Percentiles rank a stretch among this genome's conserved stretches.
Evolutionary conservation across 2,329 filamentous ascomycete species (phyloP).

Genomic region (Aspergillus oerlinghausenensis): DNA sequence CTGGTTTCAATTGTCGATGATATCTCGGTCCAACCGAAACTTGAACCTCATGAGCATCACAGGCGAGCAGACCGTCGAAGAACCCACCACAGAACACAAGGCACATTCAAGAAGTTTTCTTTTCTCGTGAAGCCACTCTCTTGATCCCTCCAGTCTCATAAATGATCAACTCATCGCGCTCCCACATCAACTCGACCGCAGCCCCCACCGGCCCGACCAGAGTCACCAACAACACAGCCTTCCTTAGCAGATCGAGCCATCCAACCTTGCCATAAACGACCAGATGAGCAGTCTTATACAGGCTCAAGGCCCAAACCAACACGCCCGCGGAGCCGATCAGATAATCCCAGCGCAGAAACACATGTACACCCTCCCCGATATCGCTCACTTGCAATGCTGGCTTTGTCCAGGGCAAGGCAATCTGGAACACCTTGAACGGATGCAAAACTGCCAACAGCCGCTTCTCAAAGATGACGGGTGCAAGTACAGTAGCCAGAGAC

Average conservation of each 20-base stretch:
- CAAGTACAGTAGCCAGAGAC: constrained; percentile 34
- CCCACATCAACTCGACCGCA: constrained; percentile 46
- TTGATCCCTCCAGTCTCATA: constrained; percentile 32
- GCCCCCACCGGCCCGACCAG: constrained; percentile 44
- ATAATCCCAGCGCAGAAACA: constrained; percentile 49
- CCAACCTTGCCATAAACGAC: constrained; percentile 22
- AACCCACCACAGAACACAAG: not conserved
- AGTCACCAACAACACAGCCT: constrained; percentile 31
- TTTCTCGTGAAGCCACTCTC: constrained; percentile 25
- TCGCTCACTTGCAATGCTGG: constrained; percentile 24
- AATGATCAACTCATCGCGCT: constrained; percentile 44
- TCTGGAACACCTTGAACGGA: constrained; percentile 35
- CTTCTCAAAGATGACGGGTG: constrained; percentile 32
- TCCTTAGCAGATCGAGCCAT: constrained; percentile 27
- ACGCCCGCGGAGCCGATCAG: constrained; percentile 40
- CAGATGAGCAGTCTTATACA: constrained; percentile 30
- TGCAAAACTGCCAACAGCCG: constrained; percentile 32
- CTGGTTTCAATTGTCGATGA: not conserved
- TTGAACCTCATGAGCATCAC: not conserved
- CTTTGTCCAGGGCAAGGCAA: constrained; percentile 32
- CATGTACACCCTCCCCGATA: constrained; percentile 40
- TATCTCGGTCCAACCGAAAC: not conserved
- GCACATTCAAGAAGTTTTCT: constrained; percentile 19
- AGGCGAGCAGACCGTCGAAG: not conserved
- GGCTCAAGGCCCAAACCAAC: constrained; percentile 42